Base-by-base conservation (phyloP, 2,329 filamentous ascomycete species). In the Aspergillus carbonarius region DNA sequence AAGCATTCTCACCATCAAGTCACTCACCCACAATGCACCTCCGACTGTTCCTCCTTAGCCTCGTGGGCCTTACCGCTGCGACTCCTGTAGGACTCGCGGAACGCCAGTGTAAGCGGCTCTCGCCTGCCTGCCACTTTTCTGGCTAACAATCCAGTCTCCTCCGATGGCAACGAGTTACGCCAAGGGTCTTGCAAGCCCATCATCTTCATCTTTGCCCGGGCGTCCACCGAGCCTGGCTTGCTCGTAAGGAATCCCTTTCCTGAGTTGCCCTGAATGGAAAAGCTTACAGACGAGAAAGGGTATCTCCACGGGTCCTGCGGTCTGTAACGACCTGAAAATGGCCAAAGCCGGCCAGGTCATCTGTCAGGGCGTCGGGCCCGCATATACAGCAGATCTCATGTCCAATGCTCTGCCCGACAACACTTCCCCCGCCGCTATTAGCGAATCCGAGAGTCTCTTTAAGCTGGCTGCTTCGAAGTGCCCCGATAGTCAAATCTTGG, bases 191-290 rank as follows among this genome's bases (percentile, higher is more conserved):
- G 79, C 68, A 72, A 69, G 61, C 70, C 73, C 30, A 68, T 80
- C 20, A 76, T 80, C 25, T 78, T 82, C 51, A 78, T 82, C 48
- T 82, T 79, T 61, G 79, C 80, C 9, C 76, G 80, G 47, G 81
- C 79, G 23, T 81, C 79, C 12, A 78, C 75, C 13, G 81, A 83
- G 62, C 63, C 70, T 6, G 81, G 81, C n/a, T 81, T 82, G 67
- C 76, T 82, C 66, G 78, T 80, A 70, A 46, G 55, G 37, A 9
- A 44, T 8, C 13, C 1, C 5, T 1, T 7, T 10, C 9, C 7
- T 2, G 5, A 23, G 12, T 20, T 15, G 1, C 15, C 18, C 34
- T 17, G 17, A 56, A 17, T 23, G 8, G 10, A 25, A 46, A 3
- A 10, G 27, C 34, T 56, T 3, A 42, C 20, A 20, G 27, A 20